A percentile compares a stretch with the other conserved stretches of the same genome.
Evolutionary conservation across 164 flowering plant genomes (phyloP).

Genomic region (Nymphaea colorata): DNA sequence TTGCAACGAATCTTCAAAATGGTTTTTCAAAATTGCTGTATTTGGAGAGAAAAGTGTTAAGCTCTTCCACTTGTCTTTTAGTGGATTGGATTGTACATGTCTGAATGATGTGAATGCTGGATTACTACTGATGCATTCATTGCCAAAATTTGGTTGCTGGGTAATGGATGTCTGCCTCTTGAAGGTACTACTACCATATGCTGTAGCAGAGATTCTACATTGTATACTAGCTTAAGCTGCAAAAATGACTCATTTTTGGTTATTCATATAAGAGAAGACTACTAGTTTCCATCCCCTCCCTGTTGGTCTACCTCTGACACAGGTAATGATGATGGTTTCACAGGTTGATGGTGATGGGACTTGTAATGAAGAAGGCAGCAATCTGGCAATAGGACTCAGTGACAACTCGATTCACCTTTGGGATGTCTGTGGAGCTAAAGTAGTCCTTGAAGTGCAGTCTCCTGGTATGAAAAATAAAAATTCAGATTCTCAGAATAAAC

Average conservation of each 20-base stretch:
- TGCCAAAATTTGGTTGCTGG: conserved; percentile 76
- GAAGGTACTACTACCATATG: conserved; percentile 35
- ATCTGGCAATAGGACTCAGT: conserved; percentile 80
- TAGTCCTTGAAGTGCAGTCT: conserved; percentile 43
- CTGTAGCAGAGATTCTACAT: too few relatives aligned
- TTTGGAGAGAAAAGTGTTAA: conserved; percentile 81
- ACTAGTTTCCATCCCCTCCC: background rate
- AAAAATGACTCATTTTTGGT: background rate
- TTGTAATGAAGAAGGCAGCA: conserved; percentile 11
- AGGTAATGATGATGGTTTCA: background rate
- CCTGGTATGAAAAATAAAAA: conserved; percentile 35
- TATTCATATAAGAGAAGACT: background rate
- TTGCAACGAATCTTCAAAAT: conserved; percentile 9
- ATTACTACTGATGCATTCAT: conserved; percentile 23
- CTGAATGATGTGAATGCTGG: conserved; percentile 7
- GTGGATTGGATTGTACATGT: conserved; percentile 6
- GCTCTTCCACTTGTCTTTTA: conserved; percentile 29
- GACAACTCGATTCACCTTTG: conserved; percentile 68
- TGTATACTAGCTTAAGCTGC: too few relatives aligned
- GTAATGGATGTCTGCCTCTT: conserved; percentile 76
- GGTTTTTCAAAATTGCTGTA: conserved; percentile 34
- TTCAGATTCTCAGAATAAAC: too few relatives aligned
- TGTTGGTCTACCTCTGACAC: background rate
- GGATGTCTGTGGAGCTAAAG: conserved; percentile 31
- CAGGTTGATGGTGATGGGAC: background rate